A percentile compares a stretch with the other conserved stretches of the same genome.
These are phyloP conservation scores for Saccharomycopsis vini DNA, from an alignment of 805 yeast genomes.

Conservation along the genomic window DNA sequence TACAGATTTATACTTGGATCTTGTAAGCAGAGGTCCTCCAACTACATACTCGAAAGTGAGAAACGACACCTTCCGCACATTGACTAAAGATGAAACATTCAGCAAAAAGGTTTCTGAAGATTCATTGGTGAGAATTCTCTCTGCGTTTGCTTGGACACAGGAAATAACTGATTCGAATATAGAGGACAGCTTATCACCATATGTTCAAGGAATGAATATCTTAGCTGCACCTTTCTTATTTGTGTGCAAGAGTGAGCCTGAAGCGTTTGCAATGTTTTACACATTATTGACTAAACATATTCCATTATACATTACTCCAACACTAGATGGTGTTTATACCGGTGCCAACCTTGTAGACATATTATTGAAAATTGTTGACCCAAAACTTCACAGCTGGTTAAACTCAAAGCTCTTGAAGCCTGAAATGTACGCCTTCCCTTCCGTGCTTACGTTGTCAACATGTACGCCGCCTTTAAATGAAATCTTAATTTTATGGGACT, in stretches of 20 bases:
- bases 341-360: constrained; percentile 67
- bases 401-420: constrained; percentile 63
- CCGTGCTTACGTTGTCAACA: constrained; percentile 75
- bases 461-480: constrained; percentile 80
- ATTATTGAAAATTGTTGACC: constrained; percentile 64
- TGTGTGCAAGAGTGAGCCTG: constrained; percentile 71
- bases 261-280: constrained; percentile 68
- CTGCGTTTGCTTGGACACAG: constrained; percentile 54
- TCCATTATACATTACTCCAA: constrained; percentile 72
- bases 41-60: constrained; percentile 58
- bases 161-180: constrained; percentile 13
- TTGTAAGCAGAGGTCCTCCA: constrained; percentile 50
- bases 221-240: constrained; percentile 76
- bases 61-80: constrained; percentile 80
- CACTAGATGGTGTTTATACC: constrained; percentile 71
- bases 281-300: constrained; percentile 53
- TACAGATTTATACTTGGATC: constrained; percentile 44
- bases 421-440: constrained; percentile 78
- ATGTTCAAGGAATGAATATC: constrained; percentile 92
- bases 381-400: constrained; percentile 51
- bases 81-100: constrained; percentile 64
- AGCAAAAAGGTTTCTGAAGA: constrained; percentile 60
- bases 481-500: constrained; percentile 79
- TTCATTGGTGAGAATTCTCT: constrained; percentile 56
- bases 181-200: constrained; percentile 33